A percentile compares a stretch with the other conserved stretches of the same genome.
Evolutionary conservation across 2,329 filamentous ascomycete genomes (phyloP).

Genomic region (Didymella glomerata): DNA sequence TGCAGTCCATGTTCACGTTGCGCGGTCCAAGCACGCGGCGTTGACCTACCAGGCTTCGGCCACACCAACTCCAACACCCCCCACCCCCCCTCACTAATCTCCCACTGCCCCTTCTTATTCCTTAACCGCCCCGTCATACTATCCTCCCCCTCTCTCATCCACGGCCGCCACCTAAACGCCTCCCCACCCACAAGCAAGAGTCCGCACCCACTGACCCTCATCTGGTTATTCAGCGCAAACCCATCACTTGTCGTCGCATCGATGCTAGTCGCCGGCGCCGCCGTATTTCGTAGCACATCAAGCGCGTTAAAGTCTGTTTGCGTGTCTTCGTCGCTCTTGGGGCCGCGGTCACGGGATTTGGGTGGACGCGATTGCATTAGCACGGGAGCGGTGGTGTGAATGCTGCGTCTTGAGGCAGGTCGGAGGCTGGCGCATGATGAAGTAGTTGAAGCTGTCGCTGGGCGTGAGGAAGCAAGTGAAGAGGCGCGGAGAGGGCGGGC

Average conservation of each 20-base stretch:
- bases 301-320: conserved; percentile 77
- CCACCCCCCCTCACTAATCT: conserved; percentile 74
- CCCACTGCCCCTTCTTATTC: conserved; percentile 83
- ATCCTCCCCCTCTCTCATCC: conserved; percentile 62
- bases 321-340: conserved; percentile 67
- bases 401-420: conserved; percentile 15
- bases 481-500: conserved; percentile 9
- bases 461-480: conserved; percentile 6
- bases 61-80: conserved; percentile 79
- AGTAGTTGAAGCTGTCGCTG: conserved; percentile 9
- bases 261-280: conserved; percentile 80
- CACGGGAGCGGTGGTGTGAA: conserved; percentile 32
- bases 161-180: conserved; percentile 88
- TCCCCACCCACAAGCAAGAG: conserved; percentile 85
- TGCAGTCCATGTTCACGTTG: too few species aligned
- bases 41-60: conserved; percentile 81
- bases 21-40: too few species aligned
- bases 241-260: conserved; percentile 84
- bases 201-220: conserved; percentile 73
- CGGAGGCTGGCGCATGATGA: conserved; percentile 3
- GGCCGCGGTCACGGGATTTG: conserved; percentile 66
- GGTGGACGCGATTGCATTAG: conserved; percentile 48
- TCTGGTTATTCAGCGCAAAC: conserved; percentile 85
- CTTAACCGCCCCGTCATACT: conserved; percentile 58
- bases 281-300: conserved; percentile 79